These are phyloP conservation scores for Vitis amurensis DNA, from an alignment of 164 flowering plant genomes.

Conservation along the genomic window DNA sequence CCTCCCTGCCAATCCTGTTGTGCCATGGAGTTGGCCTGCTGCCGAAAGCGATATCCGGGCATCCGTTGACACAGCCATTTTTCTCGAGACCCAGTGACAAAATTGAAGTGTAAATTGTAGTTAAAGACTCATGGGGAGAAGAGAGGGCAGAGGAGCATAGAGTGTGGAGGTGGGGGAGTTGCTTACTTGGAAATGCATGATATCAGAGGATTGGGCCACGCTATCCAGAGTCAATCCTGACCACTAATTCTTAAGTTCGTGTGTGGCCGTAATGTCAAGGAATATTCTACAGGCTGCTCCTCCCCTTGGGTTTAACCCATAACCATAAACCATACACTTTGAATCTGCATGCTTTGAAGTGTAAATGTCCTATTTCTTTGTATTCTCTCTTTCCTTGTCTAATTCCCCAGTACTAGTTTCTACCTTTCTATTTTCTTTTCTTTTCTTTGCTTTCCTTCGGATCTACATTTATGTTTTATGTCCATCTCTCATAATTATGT, in stretches of 20 bases:
- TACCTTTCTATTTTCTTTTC: too few relatives aligned
- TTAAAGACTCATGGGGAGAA: background rate
- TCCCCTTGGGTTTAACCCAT: background rate
- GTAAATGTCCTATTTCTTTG: too few relatives aligned
- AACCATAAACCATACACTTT: too few relatives aligned
- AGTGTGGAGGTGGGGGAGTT: background rate
- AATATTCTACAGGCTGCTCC: background rate
- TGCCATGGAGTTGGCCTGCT: conserved; percentile 32
- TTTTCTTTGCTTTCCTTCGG: too few relatives aligned
- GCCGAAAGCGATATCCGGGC: conserved; percentile 55
- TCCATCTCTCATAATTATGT: too few relatives aligned
- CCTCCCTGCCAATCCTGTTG: conserved; percentile 29
- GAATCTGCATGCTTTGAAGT: too few relatives aligned
- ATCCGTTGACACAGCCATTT: conserved; percentile 55
- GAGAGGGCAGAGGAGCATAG: background rate
- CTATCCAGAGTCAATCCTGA: conserved; percentile 45
- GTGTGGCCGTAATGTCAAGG: conserved; percentile 5
- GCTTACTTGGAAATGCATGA: conserved; percentile 27
- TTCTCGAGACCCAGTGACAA: conserved; percentile 8
- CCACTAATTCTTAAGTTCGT: conserved; percentile 47
- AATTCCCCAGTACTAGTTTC: too few relatives aligned
- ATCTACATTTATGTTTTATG: too few relatives aligned
- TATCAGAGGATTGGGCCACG: conserved; percentile 34
- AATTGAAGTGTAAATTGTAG: conserved; percentile 7
- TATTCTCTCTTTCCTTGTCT: too few relatives aligned